Base-by-base conservation (phyloP, 352 stramenopile species). In the Hyaloperonospora brassicae region DNA sequence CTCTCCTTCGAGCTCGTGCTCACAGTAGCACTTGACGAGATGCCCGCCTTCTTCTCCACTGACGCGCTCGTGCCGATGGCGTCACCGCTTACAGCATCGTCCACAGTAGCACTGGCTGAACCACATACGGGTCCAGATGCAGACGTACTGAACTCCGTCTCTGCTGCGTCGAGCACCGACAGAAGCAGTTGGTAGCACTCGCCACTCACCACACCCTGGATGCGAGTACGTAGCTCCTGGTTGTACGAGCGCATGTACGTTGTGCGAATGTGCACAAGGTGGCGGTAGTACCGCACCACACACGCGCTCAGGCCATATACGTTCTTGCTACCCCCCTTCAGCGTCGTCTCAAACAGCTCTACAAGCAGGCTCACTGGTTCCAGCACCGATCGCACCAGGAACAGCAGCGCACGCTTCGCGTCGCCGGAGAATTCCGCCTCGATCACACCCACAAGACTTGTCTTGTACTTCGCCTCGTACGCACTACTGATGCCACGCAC, bases 311-410 rank as follows among this genome's bases (percentile, higher is more conserved):
- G 62, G 10, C 69, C 72, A 17, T 81, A 72, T 63, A 84, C 78
- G 51, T 86, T 71, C 35, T 68, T 88, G 52, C 78, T 70, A 12
- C 78, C 55, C 39, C 72, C 70, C 67, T 87, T 81, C 74, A 85
- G 81, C 34, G 74, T 83, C 44, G 56, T 80, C 53, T 85, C 72
- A 25, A 87, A 79, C 43, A 74, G 59, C 27, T 79, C 68, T 1
- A 72, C 73, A 24, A 87, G 56, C 11, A 78, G 43, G 47, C 79
- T 67, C 10, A 76, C 61, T 24, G 72, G 73, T 62, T 84, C 64
- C 4, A 84, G 51, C 21, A 77, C 62, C 65, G 75, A 68, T 24
- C 74, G 70, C 13, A 77, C 63, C n/a, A 58, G 54, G 42, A 62
- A 76, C 38, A 84, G 52, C n/a, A 84, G 58, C 38, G 68, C 66